Percentiles rank a stretch among this genome's conserved stretches.
Evolutionary conservation across 495 filamentous ascomycete species (phyloP).

Genomic region (Neurospora intermedia): DNA sequence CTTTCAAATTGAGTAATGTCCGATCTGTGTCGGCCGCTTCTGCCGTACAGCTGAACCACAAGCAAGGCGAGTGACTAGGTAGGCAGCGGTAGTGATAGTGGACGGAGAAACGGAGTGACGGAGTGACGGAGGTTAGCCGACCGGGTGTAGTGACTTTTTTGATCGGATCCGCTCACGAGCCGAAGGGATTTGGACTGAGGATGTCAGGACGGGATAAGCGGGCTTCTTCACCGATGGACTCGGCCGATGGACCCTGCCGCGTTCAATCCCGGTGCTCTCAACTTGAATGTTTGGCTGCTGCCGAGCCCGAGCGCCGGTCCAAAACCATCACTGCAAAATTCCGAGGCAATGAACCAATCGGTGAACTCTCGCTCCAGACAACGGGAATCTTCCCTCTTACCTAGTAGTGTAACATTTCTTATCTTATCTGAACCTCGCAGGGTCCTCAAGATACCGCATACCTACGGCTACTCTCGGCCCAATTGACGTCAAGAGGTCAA

Average conservation of each 20-base stretch:
- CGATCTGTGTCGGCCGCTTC: neutral
- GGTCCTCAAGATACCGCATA: conserved; percentile 9
- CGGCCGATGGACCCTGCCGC: neutral
- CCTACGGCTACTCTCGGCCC: conserved; percentile 18
- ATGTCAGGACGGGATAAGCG: too few relatives aligned
- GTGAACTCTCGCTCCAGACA: neutral
- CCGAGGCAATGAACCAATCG: neutral
- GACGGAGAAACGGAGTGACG: neutral
- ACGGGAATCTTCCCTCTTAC: too few relatives aligned
- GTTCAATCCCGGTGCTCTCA: neutral
- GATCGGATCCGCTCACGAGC: neutral
- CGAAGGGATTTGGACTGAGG: neutral
- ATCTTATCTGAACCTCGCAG: neutral
- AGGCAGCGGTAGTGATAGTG: neutral
- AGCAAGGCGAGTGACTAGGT: neutral
- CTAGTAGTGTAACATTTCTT: neutral
- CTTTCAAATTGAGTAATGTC: neutral
- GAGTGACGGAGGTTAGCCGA: neutral
- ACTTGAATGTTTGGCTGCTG: neutral
- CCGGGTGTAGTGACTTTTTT: neutral
- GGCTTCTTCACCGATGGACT: neutral
- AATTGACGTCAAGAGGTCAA: conserved; percentile 5
- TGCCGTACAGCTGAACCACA: neutral
- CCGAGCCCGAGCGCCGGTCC: neutral
- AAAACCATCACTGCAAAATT: neutral